These are phyloP conservation scores for Triadica sebifera DNA, from an alignment of 345 rosid species.

Conservation along the genomic window DNA sequence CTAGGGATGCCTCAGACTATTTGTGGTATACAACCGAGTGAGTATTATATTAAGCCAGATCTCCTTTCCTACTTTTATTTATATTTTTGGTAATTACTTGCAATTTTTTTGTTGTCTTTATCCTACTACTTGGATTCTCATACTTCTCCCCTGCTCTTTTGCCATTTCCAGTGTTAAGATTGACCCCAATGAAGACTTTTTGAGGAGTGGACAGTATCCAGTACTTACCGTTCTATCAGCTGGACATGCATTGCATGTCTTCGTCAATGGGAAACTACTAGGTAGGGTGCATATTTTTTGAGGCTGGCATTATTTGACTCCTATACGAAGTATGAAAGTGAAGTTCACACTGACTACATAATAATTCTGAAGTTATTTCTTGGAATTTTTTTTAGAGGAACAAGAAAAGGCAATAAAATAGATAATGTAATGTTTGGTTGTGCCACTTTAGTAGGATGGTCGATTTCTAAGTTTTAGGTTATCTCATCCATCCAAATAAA, in stretches of 20 bases:
- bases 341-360: not conserved
- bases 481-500: not conserved
- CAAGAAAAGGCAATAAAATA: not conserved
- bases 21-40: conserved; percentile 99
- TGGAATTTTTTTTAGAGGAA: not conserved
- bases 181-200: conserved; percentile 34
- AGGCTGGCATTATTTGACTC: not conserved
- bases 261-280: conserved; percentile 69
- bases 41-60: conserved; percentile 34
- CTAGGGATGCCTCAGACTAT: conserved; percentile 84
- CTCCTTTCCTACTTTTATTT: not conserved
- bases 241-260: conserved; percentile 73
- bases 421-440: not conserved
- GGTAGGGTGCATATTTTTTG: conserved; percentile 36
- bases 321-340: not conserved
- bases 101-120: not conserved
- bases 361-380: too few species aligned
- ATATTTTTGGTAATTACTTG: not conserved
- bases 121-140: not conserved
- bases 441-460: not conserved
- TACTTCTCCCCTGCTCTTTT: not conserved
- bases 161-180: conserved; percentile 30
- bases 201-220: conserved; percentile 31
- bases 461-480: not conserved
- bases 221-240: conserved; percentile 60